Base-by-base conservation (phyloP, 176 grass and related monocot species). In the Stipa capillata region DNA sequence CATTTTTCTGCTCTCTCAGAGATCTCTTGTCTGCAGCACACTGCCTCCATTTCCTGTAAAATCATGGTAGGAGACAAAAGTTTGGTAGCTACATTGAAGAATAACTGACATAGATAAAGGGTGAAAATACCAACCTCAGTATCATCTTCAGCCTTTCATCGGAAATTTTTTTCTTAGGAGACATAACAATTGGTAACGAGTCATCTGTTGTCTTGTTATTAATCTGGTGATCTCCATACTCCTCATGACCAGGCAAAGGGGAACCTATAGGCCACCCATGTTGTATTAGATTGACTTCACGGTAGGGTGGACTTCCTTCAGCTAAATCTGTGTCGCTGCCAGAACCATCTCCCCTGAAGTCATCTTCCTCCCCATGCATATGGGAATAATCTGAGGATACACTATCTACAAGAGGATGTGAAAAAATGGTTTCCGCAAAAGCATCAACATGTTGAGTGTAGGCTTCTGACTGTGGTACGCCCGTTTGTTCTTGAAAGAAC, bases 1-100 rank as follows among this genome's bases (percentile, higher is more conserved):
- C 69, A 29, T 68, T 65, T 87, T 88, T 95, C 74, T 94, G 84
- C 75, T 95, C 90, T 56, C 90, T 85, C 31, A 9, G 56, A 87
- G 78, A 61, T 71, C 78, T 90, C 61, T 68, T 78, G 50, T 86
- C 86, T 6, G 24, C 78, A 47, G 96, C 86, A 82, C 40, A 73
- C 15, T 83, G 90, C 70, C 77, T 87, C 96, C 96, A 99, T 91
- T 91, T 93, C 74, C 96, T 99, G 61, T 39, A 83, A 74, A 36
- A 77, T 54, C 74, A 77, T 25, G 36, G 23, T 52, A 77, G 23
- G 42, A 25, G 42, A 41, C 57, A 68, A 58, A 18, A 13, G 58
- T 90, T 42, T 29, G n/a, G 44, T 82, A n/a, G n/a, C n/a, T n/a
- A 53, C 43, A 83, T 32, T 49, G 12, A 62, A 85, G 54, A 35